A percentile compares a stretch with the other conserved stretches of the same genome.
These are phyloP conservation scores for Boletus vermiculosoides DNA, from an alignment of 768 basidiomycete genomes.

Conservation along the genomic window DNA sequence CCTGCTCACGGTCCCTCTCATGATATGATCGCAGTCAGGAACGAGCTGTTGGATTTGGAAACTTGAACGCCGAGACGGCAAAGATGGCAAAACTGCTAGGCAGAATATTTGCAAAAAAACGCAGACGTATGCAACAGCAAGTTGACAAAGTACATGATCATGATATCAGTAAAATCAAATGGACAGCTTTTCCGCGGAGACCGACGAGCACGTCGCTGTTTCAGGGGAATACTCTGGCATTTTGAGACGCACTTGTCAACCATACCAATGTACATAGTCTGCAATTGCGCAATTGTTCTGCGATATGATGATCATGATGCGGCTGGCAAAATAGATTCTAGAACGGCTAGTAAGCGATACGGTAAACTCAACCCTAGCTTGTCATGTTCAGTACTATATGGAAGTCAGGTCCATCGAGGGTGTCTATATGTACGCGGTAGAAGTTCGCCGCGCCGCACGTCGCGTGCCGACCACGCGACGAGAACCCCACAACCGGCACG, in stretches of 20 bases:
- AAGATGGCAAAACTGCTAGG: neutral
- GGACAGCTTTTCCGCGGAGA: neutral
- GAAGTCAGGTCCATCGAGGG: neutral
- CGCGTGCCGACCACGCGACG: constrained; percentile 14
- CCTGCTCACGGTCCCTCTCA: neutral
- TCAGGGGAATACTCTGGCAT: neutral
- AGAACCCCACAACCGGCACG: constrained; percentile 1
- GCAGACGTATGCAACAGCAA: neutral
- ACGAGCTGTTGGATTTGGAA: neutral
- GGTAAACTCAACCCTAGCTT: neutral
- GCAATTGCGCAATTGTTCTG: too few relatives aligned
- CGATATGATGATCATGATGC: too few relatives aligned
- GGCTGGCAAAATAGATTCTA: neutral
- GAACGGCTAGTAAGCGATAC: neutral
- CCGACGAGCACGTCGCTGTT: neutral
- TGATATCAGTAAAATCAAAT: neutral
- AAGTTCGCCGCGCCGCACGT: constrained; percentile 1
- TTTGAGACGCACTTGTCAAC: neutral
- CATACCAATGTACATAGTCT: neutral
- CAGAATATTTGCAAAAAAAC: neutral
- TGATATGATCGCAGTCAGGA: neutral
- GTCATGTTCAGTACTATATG: neutral
- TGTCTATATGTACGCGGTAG: neutral
- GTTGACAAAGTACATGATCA: neutral
- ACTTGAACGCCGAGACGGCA: too few relatives aligned